Conservation (phyloP, 2,329 filamentous ascomycete species). For the Lasiodiplodia gonubiensis region DNA sequence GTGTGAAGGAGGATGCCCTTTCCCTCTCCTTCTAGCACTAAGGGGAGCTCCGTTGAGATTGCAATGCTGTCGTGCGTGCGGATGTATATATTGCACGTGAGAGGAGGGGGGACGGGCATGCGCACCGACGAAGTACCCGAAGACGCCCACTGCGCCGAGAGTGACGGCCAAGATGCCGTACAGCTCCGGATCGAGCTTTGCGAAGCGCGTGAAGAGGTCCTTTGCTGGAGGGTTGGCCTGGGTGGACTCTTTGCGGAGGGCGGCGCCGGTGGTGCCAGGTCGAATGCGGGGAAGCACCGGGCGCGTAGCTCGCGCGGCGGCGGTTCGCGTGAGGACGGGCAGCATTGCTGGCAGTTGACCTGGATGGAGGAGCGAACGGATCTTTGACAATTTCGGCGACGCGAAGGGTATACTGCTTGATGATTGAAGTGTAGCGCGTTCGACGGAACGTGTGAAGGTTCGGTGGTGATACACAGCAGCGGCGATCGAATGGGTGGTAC, state of each 20-base stretch:
- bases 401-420: neutral
- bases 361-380: neutral
- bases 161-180: conserved; percentile 9
- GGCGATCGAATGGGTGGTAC: neutral
- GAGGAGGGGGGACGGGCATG: neutral
- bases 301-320: neutral
- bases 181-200: conserved; percentile 8
- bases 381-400: too few species aligned
- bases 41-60: too few species aligned
- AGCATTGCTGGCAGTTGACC: neutral
- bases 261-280: neutral
- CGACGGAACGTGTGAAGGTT: neutral
- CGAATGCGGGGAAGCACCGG: conserved; percentile 7
- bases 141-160: neutral
- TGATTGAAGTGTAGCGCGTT: neutral
- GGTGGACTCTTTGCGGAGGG: conserved; percentile 6
- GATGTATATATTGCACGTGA: neutral
- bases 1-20: too few species aligned
- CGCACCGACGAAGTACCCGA: conserved; percentile 3
- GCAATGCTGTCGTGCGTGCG: neutral
- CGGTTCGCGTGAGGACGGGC: neutral
- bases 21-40: too few species aligned
- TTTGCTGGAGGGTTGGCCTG: neutral
- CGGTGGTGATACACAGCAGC: neutral
- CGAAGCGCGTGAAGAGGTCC: conserved; percentile 5